A percentile compares a stretch with the other conserved stretches of the same genome.
Evolutionary conservation across 2,329 filamentous ascomycete species (phyloP).

Genomic region (Dendrostoma leiphaemia): DNA sequence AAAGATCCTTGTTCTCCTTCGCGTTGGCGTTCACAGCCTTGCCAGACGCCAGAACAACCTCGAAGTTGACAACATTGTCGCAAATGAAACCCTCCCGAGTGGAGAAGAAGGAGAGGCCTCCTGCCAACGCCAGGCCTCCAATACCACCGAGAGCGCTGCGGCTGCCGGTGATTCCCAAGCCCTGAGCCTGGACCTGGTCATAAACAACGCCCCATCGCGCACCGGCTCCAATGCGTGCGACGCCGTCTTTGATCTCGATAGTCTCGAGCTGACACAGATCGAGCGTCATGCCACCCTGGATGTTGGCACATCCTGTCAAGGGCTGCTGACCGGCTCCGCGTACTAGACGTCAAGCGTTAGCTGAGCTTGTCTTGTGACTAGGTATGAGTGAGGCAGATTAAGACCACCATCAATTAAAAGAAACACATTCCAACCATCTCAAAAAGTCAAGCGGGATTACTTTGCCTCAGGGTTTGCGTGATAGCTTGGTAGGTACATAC

Average conservation of each 20-base stretch:
- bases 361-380: no score
- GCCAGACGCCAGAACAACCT: constrained; percentile 28
- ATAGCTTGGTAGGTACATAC: no score
- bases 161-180: constrained; percentile 19
- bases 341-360: no score
- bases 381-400: no score
- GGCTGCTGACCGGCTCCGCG: constrained; percentile 18
- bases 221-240: constrained; percentile 15
- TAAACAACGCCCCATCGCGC: constrained; percentile 11
- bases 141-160: constrained; percentile 20
- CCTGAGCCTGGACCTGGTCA: constrained; percentile 8
- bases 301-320: constrained; percentile 12
- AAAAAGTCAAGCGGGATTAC: no score
- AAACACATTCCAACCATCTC: no score
- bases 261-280: constrained; percentile 10
- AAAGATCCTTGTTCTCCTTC: constrained; percentile 26
- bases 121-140: constrained; percentile 18
- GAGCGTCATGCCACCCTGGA: constrained; percentile 14
- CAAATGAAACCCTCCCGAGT: constrained; percentile 17
- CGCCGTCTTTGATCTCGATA: constrained; percentile 1
- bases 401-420: no score
- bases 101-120: constrained; percentile 19
- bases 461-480: no score
- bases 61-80: constrained; percentile 16
- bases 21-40: constrained; percentile 34